These are phyloP conservation scores for Candida schatavii DNA, from an alignment of 805 yeast species.

Conservation along the genomic window DNA sequence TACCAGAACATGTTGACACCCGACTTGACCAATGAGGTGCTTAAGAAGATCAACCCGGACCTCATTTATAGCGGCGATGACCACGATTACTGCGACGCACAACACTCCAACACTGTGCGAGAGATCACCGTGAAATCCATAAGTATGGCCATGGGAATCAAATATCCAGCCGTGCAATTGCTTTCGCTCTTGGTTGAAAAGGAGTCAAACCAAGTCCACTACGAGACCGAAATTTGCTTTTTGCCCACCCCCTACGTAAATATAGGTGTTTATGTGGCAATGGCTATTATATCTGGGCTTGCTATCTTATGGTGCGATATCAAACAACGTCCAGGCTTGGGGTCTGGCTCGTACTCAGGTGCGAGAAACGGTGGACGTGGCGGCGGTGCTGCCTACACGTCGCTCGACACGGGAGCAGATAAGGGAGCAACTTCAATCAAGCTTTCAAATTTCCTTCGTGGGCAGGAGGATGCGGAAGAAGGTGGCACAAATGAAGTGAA, in stretches of 20 bases:
- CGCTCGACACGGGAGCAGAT: neutral
- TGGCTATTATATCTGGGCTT: slow-evolving; percentile 32
- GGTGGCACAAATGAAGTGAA: slow-evolving; percentile 2
- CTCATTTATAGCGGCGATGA: slow-evolving; percentile 89
- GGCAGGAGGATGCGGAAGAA: slow-evolving; percentile 23
- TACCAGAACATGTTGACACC: slow-evolving; percentile 80
- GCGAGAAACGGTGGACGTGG: neutral
- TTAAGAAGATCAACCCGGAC: slow-evolving; percentile 60
- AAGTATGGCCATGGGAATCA: slow-evolving; percentile 41
- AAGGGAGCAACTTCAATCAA: slow-evolving; percentile 10
- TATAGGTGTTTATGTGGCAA: slow-evolving; percentile 32
- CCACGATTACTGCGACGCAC: slow-evolving; percentile 87
- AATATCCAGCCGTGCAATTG: slow-evolving; percentile 41
- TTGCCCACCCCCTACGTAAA: slow-evolving; percentile 46
- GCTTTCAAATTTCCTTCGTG: slow-evolving; percentile 26
- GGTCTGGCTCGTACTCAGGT: slow-evolving; percentile 27
- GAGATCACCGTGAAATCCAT: slow-evolving; percentile 40
- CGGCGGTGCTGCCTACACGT: slow-evolving; percentile 8
- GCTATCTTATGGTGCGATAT: slow-evolving; percentile 28
- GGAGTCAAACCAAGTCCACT: slow-evolving; percentile 13
- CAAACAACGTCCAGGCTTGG: slow-evolving; percentile 23
- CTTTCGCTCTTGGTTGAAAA: slow-evolving; percentile 19
- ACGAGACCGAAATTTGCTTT: slow-evolving; percentile 43
- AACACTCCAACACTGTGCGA: slow-evolving; percentile 41
- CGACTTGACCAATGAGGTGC: slow-evolving; percentile 54